Percentiles rank a stretch among this genome's conserved stretches.
Evolutionary conservation across 2,329 filamentous ascomycete species (phyloP).

Genomic region (Emergomyces orientalis): DNA sequence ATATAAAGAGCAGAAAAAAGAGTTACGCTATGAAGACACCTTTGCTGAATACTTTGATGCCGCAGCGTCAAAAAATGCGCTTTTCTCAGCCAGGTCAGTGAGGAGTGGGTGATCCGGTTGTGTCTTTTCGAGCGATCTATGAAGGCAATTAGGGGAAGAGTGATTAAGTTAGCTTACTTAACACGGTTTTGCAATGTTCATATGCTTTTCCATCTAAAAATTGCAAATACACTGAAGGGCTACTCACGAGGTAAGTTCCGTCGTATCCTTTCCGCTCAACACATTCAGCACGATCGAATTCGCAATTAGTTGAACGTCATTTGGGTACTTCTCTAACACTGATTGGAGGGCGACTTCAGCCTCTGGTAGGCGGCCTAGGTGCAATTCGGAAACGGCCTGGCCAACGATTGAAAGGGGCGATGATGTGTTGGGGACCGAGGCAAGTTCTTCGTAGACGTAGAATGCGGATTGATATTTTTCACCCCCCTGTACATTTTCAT

Average conservation of each 20-base stretch:
- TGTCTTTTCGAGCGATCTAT: conserved; percentile 38
- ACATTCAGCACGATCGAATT: conserved; percentile 74
- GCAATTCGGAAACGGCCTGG: conserved; percentile 84
- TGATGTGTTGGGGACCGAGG: conserved; percentile 72
- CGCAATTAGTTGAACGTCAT: conserved; percentile 65
- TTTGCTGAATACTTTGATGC: conserved; percentile 80
- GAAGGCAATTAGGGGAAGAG: background rate
- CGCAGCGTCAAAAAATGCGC: conserved; percentile 74
- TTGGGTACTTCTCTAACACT: conserved; percentile 63
- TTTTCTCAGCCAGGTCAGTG: conserved; percentile 72
- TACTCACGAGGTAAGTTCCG: conserved; percentile 53
- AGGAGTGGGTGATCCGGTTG: conserved; percentile 63
- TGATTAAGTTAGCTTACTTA: conserved; percentile 5
- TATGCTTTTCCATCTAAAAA: background rate
- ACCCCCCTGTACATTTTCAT: conserved; percentile 55
- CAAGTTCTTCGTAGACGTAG: conserved; percentile 95
- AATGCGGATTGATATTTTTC: conserved; percentile 95
- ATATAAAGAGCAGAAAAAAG: background rate
- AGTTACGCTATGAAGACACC: conserved; percentile 39
- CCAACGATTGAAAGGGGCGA: conserved; percentile 68
- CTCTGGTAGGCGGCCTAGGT: conserved; percentile 80
- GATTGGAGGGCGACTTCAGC: conserved; percentile 77
- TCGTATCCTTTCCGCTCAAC: conserved; percentile 61
- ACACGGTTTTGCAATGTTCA: conserved; percentile 15
- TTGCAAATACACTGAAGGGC: background rate